Conservation (phyloP, 2,329 filamentous ascomycete species). For the Cladophialophora bantiana region DNA sequence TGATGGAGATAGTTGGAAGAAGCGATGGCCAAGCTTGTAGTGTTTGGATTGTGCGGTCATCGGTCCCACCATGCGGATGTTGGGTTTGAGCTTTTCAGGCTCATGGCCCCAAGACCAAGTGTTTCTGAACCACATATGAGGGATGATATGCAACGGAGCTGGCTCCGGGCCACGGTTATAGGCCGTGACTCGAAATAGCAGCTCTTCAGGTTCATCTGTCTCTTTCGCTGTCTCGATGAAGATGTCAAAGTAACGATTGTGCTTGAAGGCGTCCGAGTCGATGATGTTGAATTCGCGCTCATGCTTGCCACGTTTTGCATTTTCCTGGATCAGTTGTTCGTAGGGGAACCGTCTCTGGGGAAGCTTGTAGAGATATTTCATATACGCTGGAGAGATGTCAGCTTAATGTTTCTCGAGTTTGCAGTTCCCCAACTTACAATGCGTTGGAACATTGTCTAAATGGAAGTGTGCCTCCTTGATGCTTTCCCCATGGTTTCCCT, state of each 20-base stretch:
- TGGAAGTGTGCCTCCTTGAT: constrained; percentile 98
- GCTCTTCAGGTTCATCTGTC: constrained; percentile 85
- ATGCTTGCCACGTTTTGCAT: constrained; percentile 74
- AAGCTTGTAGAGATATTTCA: constrained; percentile 99
- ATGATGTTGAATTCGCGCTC: constrained; percentile 91
- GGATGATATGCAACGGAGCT: constrained; percentile 89
- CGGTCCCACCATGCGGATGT: constrained; percentile 70
- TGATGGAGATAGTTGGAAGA: constrained; percentile 85
- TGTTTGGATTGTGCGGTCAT: constrained; percentile 79
- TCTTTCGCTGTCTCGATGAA: constrained; percentile 97
- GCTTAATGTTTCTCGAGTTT: constrained; percentile 5
- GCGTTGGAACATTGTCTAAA: constrained; percentile 85
- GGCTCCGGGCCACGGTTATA: constrained; percentile 94
- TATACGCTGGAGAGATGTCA: constrained; percentile 67
- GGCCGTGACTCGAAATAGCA: constrained; percentile 91
- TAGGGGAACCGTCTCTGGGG: constrained; percentile 92
- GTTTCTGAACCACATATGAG: constrained; percentile 96
- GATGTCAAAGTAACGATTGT: constrained; percentile 95
- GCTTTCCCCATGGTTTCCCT: constrained; percentile 96
- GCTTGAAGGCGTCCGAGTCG: constrained; percentile 86
- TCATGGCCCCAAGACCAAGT: constrained; percentile 96
- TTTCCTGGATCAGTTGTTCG: constrained; percentile 83
- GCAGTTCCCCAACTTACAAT: constrained; percentile 48
- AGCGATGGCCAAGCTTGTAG: constrained; percentile 79
- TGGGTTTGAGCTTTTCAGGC: constrained; percentile 75